phyloP scores from a whole-genome alignment of 257 asterid species.

The Striga asiatica region DNA sequence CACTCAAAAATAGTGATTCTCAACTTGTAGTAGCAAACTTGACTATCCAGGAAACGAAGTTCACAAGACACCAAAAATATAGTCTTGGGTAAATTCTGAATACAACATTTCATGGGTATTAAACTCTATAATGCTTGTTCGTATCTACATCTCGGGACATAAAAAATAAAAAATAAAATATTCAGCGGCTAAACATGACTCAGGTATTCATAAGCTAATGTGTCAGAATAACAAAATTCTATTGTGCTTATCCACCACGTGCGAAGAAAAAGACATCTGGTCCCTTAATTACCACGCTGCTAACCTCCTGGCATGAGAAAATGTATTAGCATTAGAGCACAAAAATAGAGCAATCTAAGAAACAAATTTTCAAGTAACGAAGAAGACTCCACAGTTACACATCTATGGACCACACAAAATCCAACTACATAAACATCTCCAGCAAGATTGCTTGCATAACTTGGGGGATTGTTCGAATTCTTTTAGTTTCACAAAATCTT shows the following conservation, averaged over 20 bases:
- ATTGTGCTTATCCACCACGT: conserved; percentile 45
- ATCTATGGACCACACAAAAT: neutral
- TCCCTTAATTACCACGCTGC: conserved; percentile 28
- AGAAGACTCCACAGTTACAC: neutral
- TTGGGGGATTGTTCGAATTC: neutral
- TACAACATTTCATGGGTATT: conserved; percentile 17
- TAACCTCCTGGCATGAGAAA: conserved; percentile 26
- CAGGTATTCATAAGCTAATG: conserved; percentile 19
- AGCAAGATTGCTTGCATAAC: neutral
- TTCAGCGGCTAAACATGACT: conserved; percentile 25
- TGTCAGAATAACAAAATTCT: conserved; percentile 33
- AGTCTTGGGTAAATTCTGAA: conserved; percentile 7
- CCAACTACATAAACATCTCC: neutral
- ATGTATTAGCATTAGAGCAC: neutral
- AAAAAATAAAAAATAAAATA: conserved; percentile 21
- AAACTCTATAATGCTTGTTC: conserved; percentile 17
- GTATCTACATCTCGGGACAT: conserved; percentile 28
- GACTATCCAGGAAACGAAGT: too few species aligned
- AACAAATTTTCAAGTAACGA: neutral
- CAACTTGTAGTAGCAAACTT: too few species aligned
- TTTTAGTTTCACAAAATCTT: neutral
- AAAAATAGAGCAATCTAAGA: neutral
- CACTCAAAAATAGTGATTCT: too few species aligned
- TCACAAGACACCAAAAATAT: neutral
- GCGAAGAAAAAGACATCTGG: conserved; percentile 33